phyloP scores from a whole-genome alignment of 257 asterid genomes.

The Ilex asprella region DNA sequence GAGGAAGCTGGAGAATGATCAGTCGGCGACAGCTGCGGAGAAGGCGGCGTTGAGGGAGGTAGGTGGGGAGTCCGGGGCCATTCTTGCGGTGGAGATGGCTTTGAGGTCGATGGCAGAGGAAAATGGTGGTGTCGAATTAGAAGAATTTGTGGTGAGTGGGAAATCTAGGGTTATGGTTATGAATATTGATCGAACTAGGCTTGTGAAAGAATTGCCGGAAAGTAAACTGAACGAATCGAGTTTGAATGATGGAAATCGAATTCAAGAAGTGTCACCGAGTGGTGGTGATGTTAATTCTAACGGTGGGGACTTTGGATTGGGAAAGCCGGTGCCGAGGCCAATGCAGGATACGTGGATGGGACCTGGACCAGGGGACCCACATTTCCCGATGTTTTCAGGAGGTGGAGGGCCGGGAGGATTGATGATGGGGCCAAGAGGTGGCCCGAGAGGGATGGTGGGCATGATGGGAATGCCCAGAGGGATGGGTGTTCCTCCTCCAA shows the following conservation, averaged over 20 bases:
- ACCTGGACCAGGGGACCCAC: constrained; percentile 18
- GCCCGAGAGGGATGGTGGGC: constrained; percentile 67
- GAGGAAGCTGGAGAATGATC: constrained; percentile 87
- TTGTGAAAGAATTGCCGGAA: constrained; percentile 74
- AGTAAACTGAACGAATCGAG: constrained; percentile 42
- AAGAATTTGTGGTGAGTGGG: constrained; percentile 81
- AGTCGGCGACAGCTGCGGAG: constrained; percentile 43
- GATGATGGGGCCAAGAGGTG: constrained; percentile 64
- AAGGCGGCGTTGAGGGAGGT: constrained; percentile 75
- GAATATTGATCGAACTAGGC: constrained; percentile 76
- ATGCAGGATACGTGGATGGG: constrained; percentile 59
- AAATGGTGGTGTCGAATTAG: constrained; percentile 77
- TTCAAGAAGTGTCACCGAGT: constrained; percentile 23
- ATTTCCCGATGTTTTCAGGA: constrained; percentile 27
- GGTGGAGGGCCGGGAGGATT: not conserved
- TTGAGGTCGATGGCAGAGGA: constrained; percentile 85
- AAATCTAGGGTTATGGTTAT: constrained; percentile 74
- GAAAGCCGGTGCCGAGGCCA: constrained; percentile 33
- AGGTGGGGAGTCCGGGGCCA: constrained; percentile 76
- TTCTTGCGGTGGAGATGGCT: constrained; percentile 86
- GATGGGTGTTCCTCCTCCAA: constrained; percentile 84
- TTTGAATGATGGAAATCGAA: constrained; percentile 35
- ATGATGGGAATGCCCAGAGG: constrained; percentile 90
- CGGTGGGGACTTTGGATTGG: constrained; percentile 39
- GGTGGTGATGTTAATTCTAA: constrained; percentile 27